Evolutionary conservation across 108 stramenopile species (phyloP).

Genomic region (Ochromonas danica): DNA sequence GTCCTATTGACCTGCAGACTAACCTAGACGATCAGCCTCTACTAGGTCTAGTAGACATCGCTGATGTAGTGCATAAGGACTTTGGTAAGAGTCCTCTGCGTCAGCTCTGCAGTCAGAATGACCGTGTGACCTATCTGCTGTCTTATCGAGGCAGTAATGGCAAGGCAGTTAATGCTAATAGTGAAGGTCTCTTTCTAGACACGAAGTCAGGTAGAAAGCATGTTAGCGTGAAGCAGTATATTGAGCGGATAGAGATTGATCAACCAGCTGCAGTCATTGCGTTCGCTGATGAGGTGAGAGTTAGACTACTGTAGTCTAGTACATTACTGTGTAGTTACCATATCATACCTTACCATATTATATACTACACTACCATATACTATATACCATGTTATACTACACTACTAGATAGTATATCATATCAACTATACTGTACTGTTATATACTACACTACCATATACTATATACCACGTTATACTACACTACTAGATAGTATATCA

Average conservation of each 20-base stretch:
- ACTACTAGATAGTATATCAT: too few relatives aligned
- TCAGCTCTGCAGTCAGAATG: neutral
- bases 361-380: too few relatives aligned
- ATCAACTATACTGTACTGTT: too few relatives aligned
- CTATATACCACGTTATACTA: too few relatives aligned
- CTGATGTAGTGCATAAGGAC: neutral
- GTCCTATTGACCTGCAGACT: neutral
- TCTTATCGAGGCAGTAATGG: neutral
- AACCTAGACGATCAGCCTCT: neutral
- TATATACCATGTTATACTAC: too few relatives aligned
- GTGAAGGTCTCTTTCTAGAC: neutral
- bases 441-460: too few relatives aligned
- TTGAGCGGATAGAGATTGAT: neutral
- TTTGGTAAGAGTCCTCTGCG: neutral
- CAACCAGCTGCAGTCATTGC: neutral
- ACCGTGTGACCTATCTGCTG: neutral
- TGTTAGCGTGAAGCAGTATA: neutral
- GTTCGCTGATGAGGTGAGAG: neutral
- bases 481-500: too few relatives aligned
- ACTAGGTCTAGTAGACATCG: neutral
- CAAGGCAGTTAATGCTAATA: neutral
- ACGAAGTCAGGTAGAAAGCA: neutral
- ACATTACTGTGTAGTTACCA: too few relatives aligned
- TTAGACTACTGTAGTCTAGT: too few relatives aligned
- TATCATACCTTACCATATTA: too few relatives aligned